Evolutionary conservation across 2,329 filamentous ascomycete species (phyloP).

Genomic region (Ceratocystis alfenasii): DNA sequence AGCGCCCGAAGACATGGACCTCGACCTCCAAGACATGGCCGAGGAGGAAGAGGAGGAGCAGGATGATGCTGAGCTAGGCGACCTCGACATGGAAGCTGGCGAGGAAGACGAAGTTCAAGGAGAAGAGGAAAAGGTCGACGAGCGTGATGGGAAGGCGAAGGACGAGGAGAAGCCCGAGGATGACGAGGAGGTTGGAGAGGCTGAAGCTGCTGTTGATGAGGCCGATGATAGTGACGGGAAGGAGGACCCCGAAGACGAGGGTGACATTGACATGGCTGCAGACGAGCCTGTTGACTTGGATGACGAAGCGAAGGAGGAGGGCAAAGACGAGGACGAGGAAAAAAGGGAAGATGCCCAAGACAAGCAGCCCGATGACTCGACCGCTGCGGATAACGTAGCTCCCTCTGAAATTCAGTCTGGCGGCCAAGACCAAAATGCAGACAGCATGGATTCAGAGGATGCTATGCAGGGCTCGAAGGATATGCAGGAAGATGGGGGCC

Average conservation of each 20-base stretch:
- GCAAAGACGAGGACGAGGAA: conserved; percentile 32
- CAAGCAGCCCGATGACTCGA: conserved; percentile 29
- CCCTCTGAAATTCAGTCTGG: conserved; percentile 45
- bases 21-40: conserved; percentile 63
- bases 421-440: conserved; percentile 43
- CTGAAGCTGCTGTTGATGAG: conserved; percentile 26
- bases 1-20: conserved; percentile 76
- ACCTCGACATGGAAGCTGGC: conserved; percentile 38
- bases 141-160: conserved; percentile 49
- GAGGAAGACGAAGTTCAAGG: conserved; percentile 34
- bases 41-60: conserved; percentile 38
- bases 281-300: conserved; percentile 28
- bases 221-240: conserved; percentile 28
- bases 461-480: conserved; percentile 48
- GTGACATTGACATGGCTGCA: conserved; percentile 22
- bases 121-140: conserved; percentile 25
- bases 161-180: conserved; percentile 45
- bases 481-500: conserved; percentile 53
- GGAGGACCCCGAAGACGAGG: conserved; percentile 25
- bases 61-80: conserved; percentile 36
- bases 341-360: conserved; percentile 41
- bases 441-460: conserved; percentile 50
- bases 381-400: conserved; percentile 30
- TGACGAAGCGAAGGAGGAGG: conserved; percentile 27
- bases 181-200: conserved; percentile 41